A percentile compares a stretch with the other conserved stretches of the same genome.
Evolutionary conservation across 176 grass and related monocot genomes (phyloP).

Genomic region (Oryza longistaminata): DNA sequence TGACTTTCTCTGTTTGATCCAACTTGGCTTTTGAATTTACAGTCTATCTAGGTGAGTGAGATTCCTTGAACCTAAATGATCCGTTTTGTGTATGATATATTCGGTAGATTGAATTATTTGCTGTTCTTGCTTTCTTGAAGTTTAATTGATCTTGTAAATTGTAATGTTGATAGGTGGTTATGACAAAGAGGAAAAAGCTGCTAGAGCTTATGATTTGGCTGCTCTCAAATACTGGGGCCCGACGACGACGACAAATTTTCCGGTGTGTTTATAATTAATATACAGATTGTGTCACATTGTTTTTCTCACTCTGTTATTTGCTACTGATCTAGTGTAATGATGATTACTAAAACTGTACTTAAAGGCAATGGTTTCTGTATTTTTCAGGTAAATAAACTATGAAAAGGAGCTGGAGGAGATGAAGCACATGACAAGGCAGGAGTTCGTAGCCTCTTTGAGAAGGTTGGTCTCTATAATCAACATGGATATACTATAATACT

Average conservation of each 20-base stretch:
- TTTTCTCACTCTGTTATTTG: not conserved
- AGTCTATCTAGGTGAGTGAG: conserved; percentile 88
- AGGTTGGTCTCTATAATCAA: conserved; percentile 40
- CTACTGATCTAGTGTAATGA: not conserved
- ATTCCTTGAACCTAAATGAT: not conserved
- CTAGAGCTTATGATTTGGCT: conserved; percentile 95
- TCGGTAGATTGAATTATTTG: not conserved
- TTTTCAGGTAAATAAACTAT: conserved; percentile 62
- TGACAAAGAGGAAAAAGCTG: conserved; percentile 99
- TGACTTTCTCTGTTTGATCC: conserved; percentile 6
- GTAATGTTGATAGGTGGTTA: conserved; percentile 69
- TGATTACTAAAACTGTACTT: conserved; percentile 17
- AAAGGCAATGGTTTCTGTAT: conserved; percentile 33
- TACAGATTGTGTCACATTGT: not conserved
- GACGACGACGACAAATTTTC: conserved; percentile 94
- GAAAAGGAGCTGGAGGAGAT: conserved; percentile 84
- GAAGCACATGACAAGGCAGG: conserved; percentile 91
- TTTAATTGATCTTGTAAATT: not conserved
- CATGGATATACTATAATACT: not conserved
- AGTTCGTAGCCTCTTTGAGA: conserved; percentile 72
- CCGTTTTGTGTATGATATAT: not conserved
- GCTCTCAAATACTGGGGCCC: conserved; percentile 99
- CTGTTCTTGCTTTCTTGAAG: not conserved
- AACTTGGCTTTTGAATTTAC: conserved; percentile 20
- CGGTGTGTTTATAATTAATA: conserved; percentile 40